Evolutionary conservation across 495 filamentous ascomycete genomes (phyloP).

Genomic region (Penicillium mononematosum): DNA sequence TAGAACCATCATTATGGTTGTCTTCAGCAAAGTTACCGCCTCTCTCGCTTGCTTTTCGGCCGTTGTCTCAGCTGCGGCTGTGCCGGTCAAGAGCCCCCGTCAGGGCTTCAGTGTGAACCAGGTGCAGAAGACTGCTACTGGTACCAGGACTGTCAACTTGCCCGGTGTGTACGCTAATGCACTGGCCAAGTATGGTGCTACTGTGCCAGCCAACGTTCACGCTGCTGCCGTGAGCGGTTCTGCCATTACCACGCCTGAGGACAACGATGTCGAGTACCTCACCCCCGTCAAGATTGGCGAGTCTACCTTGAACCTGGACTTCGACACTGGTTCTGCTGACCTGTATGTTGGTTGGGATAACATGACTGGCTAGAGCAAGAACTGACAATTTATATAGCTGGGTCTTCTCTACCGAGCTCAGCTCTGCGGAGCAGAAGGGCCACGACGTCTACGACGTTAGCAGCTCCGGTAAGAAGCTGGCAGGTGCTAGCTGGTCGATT

Average conservation of each 20-base stretch:
- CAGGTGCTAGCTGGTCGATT: constrained; percentile 62
- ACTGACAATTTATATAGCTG: constrained; percentile 33
- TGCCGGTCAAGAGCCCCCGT: constrained; percentile 27
- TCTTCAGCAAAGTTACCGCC: constrained; percentile 40
- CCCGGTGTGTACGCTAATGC: constrained; percentile 41
- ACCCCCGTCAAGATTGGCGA: constrained; percentile 64
- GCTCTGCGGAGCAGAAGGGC: constrained; percentile 47
- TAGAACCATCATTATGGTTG: constrained; percentile 39
- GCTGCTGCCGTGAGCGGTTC: constrained; percentile 48
- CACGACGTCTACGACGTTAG: constrained; percentile 63
- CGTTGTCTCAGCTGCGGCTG: constrained; percentile 36
- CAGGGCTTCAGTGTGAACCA: constrained; percentile 47
- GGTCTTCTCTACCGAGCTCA: constrained; percentile 54
- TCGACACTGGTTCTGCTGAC: constrained; percentile 77
- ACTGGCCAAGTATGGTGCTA: constrained; percentile 45
- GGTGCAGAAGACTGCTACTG: constrained; percentile 26
- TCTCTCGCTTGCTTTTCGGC: constrained; percentile 34
- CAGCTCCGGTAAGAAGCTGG: constrained; percentile 47
- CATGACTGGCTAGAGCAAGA: neutral
- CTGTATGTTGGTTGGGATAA: constrained; percentile 49
- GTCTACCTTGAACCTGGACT: constrained; percentile 62
- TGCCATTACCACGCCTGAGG: constrained; percentile 53
- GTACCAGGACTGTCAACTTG: constrained; percentile 37
- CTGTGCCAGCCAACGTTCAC: constrained; percentile 41
- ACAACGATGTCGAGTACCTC: constrained; percentile 63